Percentiles rank a stretch among this genome's conserved stretches.
These are phyloP conservation scores for Tirmania nivea DNA, from an alignment of 495 filamentous ascomycete genomes.

Conservation along the genomic window DNA sequence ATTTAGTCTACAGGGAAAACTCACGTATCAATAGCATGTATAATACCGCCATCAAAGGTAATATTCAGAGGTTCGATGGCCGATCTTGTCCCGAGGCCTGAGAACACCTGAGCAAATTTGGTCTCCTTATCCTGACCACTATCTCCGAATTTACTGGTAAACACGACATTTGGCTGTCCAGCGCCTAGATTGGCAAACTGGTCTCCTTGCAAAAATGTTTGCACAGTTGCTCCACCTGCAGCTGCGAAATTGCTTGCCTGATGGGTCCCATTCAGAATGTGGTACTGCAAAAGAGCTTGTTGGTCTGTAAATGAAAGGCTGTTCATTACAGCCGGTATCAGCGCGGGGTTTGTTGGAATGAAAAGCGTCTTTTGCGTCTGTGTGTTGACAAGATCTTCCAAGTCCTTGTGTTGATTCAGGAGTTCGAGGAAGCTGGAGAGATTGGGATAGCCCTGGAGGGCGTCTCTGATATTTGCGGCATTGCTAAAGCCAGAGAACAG, in stretches of 20 bases:
- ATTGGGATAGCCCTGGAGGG: no score
- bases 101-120: neutral
- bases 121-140: neutral
- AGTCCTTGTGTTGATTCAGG: no score
- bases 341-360: neutral
- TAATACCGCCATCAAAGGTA: constrained; percentile 38
- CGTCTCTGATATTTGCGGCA: no score
- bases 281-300: neutral
- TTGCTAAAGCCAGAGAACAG: no score
- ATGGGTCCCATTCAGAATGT: neutral
- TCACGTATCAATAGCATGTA: constrained; percentile 39
- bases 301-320: neutral
- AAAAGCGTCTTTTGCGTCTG: neutral
- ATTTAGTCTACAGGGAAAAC: constrained; percentile 21
- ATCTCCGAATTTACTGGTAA: neutral
- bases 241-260: neutral
- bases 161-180: neutral
- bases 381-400: neutral
- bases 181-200: neutral
- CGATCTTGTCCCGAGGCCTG: neutral
- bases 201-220: neutral
- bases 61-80: constrained; percentile 21
- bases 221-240: neutral
- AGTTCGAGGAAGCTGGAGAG: no score
- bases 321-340: neutral